Percentiles rank a stretch among this genome's conserved stretches.
Conservation (phyloP, 2,329 filamentous ascomycete species). For the Botryotinia globosa region DNA sequence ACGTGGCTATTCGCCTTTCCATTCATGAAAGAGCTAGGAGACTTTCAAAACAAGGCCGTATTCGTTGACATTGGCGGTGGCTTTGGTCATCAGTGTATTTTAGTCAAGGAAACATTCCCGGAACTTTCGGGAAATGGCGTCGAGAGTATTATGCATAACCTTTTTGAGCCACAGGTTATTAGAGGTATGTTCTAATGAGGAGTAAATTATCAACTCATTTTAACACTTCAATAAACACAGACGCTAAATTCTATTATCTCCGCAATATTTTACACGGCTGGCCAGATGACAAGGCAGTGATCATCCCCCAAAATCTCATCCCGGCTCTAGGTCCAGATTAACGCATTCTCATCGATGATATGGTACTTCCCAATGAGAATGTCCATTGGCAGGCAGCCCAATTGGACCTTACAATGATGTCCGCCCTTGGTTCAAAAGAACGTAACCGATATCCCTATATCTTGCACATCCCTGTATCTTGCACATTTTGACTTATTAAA, state of each 20-base stretch:
- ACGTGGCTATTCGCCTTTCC: no score
- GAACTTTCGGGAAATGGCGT: no score
- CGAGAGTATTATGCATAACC: no score
- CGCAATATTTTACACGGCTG: not conserved
- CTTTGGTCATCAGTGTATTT: no score
- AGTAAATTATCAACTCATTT: not conserved
- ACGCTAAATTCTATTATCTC: not conserved
- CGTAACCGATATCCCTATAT: no score
- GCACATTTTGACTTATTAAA: no score
- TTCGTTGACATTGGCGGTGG: no score
- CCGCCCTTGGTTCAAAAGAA: conserved; percentile 38
- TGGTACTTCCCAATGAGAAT: conserved; percentile 41
- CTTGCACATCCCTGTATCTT: no score
- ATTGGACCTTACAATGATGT: conserved; percentile 43
- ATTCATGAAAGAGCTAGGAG: no score
- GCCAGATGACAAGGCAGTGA: not conserved
- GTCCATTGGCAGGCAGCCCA: conserved; percentile 33
- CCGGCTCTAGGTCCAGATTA: not conserved
- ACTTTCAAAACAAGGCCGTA: no score
- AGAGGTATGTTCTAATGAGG: not conserved
- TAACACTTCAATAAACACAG: not conserved
- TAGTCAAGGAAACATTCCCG: no score
- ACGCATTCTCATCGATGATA: conserved; percentile 44
- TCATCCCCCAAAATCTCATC: not conserved
- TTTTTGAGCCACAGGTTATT: no score